phyloP scores from a whole-genome alignment of 495 filamentous ascomycete genomes.

The Apodospora peruviana region DNA sequence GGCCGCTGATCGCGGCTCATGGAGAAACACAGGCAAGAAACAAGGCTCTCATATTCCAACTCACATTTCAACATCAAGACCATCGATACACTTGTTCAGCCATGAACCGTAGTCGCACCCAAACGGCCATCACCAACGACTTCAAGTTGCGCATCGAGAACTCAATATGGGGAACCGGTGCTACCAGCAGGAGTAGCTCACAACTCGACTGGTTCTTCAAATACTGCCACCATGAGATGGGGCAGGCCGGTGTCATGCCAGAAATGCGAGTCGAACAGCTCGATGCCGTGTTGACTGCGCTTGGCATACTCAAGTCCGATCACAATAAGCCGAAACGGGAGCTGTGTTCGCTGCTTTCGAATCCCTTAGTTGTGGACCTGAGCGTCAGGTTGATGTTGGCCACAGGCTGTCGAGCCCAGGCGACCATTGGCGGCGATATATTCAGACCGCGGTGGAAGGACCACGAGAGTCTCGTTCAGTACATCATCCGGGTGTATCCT shows the following conservation, averaged over 20 bases:
- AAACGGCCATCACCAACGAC: background rate
- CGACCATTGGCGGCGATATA: background rate
- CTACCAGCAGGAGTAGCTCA: background rate
- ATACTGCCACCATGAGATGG: background rate
- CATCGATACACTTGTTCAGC: too few species aligned
- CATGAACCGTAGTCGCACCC: too few species aligned
- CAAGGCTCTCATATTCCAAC: too few species aligned
- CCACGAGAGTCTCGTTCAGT: background rate
- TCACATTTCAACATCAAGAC: too few species aligned
- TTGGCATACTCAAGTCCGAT: background rate
- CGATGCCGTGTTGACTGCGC: background rate
- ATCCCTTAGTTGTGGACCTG: background rate
- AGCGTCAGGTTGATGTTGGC: background rate
- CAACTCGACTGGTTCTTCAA: background rate
- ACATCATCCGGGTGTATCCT: constrained; percentile 1
- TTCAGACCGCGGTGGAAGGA: constrained; percentile 2
- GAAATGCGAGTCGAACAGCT: background rate
- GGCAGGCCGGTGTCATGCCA: background rate
- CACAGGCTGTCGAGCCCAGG: background rate
- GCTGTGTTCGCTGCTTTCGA: background rate
- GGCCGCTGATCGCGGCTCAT: too few species aligned
- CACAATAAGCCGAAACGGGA: background rate
- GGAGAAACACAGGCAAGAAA: too few species aligned
- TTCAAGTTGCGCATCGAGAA: background rate
- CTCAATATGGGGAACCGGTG: background rate